These are phyloP conservation scores for Blakeslea trispora DNA, from an alignment of 371 early-diverging fungal species.

Conservation along the genomic window DNA sequence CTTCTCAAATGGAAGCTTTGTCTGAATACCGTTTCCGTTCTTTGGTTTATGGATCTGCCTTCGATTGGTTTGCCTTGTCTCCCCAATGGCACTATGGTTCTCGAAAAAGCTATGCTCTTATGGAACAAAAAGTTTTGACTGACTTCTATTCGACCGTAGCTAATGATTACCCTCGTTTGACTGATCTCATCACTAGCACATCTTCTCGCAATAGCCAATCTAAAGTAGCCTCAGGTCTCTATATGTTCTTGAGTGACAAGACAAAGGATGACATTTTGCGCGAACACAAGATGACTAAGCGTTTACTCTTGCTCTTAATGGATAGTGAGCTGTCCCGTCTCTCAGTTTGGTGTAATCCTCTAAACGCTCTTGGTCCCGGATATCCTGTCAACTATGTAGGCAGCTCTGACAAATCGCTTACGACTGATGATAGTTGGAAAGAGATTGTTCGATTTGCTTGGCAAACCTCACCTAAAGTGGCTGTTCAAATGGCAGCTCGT, in stretches of 20 bases:
- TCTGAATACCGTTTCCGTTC: constrained; percentile 63
- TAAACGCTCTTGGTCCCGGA: constrained; percentile 41
- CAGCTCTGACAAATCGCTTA: constrained; percentile 34
- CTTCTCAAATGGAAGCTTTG: constrained; percentile 68
- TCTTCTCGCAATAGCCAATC: constrained; percentile 37
- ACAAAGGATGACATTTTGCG: constrained; percentile 29
- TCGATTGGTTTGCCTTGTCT: constrained; percentile 74
- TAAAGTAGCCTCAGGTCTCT: constrained; percentile 45
- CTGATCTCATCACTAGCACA: constrained; percentile 51
- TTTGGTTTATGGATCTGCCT: constrained; percentile 64
- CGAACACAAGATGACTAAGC: constrained; percentile 25
- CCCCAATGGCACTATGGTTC: constrained; percentile 75
- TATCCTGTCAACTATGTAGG: constrained; percentile 34
- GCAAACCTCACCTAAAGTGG: constrained; percentile 76
- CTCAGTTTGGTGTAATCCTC: constrained; percentile 75
- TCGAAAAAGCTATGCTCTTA: constrained; percentile 63
- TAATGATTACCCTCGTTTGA: constrained; percentile 63
- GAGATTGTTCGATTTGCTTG: constrained; percentile 79
- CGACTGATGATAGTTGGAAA: constrained; percentile 61
- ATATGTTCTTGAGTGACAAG: constrained; percentile 46
- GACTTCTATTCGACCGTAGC: constrained; percentile 69
- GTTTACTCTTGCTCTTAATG: constrained; percentile 69
- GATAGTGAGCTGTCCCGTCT: constrained; percentile 82
- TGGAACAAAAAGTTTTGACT: constrained; percentile 68
- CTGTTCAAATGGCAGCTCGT: constrained; percentile 76